Evolutionary conservation across 805 yeast genomes (phyloP), one percentile per base, ranked within the genome.

Genomic region (Schwanniomyces yamadae): DNA sequence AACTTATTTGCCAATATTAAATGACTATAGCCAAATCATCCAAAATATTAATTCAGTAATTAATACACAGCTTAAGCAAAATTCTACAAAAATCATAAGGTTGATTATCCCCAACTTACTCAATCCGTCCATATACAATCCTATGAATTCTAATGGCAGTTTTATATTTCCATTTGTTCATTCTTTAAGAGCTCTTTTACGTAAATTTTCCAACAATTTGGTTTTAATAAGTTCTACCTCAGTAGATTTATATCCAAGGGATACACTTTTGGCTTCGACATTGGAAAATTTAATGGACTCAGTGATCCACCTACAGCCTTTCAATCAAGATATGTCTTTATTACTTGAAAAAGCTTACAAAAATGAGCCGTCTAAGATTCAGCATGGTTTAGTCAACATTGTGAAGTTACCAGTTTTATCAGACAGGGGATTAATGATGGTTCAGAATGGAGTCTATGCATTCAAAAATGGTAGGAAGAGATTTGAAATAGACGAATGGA

Each of bases 401-500:
- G 57, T 74, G 37, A 85, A 86, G 49, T 52, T 90, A 6, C 93
- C 96, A 0, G 69, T 76, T 1, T 61, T 87, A 23, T 78, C 87
- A 37, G 89, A 82, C 31, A 57, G 80, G 15, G 98, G 99, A 1
- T 69, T 78, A 48, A 90, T 89, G 96, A 77, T 78, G 45, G 74
- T 78, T 1, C 75, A 79, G 38, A 69, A 71, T 39, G 82, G 84
- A 40, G 97, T 90, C 59, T 82, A 77, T 57, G 88, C 95, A 4
- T 91, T 90, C 63, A 81, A 82, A 53, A 86, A 88, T 46, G 91
- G 96, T 10, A 75, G 84, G 44, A 78, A 80, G 57, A 80, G 75
- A 49, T 88, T 91, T 54, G 96, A 86, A 51, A 82, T 93, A 35
- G 91, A 86, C 46, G 87, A 82, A 51, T 93, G 96, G 95, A 87